Evolutionary conservation across 306 rosid species (phyloP).

Genomic region (Mimosa bimucronata): DNA sequence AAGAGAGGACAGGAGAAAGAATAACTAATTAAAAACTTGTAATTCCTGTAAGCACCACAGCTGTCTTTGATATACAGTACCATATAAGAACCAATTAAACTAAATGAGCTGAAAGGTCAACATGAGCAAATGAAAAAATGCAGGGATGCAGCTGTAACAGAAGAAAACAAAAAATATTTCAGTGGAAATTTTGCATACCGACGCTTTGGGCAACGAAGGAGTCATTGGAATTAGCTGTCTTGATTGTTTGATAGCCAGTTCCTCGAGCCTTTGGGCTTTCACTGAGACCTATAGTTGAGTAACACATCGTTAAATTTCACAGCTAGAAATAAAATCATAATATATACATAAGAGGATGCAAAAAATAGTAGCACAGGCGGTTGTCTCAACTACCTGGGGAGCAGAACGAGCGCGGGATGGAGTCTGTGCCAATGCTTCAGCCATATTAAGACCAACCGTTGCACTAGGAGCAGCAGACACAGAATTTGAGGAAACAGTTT

Average conservation of each 20-base stretch:
- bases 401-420: conserved; percentile 74
- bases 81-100: not conserved
- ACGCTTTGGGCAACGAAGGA: conserved; percentile 85
- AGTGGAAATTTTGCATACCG: conserved; percentile 55
- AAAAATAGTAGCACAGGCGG: not conserved
- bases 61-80: not conserved
- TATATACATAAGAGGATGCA: conserved; percentile 15
- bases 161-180: conserved; percentile 24
- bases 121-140: not conserved
- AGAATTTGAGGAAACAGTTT: conserved; percentile 52
- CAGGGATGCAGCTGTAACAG: conserved; percentile 2
- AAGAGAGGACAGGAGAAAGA: not conserved
- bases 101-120: not conserved
- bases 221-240: conserved; percentile 96
- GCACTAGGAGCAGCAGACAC: conserved; percentile 55
- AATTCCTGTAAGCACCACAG: conserved; percentile 7
- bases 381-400: conserved; percentile 72
- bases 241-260: conserved; percentile 92
- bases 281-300: conserved; percentile 58
- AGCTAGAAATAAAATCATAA: conserved; percentile 17
- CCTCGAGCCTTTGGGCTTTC: conserved; percentile 97
- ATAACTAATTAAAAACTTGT: conserved; percentile 30
- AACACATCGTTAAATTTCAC: conserved; percentile 30
- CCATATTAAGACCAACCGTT: conserved; percentile 89
- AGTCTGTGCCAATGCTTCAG: conserved; percentile 90